phyloP scores from a whole-genome alignment of 1,284 basidiomycete species.

The Trichosporon ovoides region DNA sequence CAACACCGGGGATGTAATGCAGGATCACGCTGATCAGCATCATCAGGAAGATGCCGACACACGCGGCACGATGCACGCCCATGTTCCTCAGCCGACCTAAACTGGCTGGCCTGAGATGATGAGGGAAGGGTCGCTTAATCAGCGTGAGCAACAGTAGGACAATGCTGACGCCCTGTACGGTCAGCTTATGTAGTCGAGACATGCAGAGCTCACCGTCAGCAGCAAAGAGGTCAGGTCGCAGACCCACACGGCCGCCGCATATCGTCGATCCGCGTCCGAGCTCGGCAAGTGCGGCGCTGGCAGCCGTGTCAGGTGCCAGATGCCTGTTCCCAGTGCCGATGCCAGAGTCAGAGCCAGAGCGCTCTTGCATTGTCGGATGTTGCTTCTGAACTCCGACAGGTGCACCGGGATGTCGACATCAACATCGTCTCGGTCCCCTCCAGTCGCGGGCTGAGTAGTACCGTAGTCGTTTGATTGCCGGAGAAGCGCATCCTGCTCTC shows the following conservation, averaged over 20 bases:
- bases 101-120: constrained; percentile 12
- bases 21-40: constrained; percentile 5
- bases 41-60: constrained; percentile 14
- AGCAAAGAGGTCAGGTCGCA: background rate
- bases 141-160: constrained; percentile 15
- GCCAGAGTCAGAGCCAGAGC: background rate
- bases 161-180: constrained; percentile 4
- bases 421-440: background rate
- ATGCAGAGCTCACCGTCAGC: constrained; percentile 1
- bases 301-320: background rate
- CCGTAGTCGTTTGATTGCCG: background rate
- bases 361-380: constrained; percentile 6
- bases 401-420: constrained; percentile 1
- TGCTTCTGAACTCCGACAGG: background rate
- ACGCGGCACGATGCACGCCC: constrained; percentile 11
- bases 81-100: constrained; percentile 18
- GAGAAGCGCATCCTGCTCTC: background rate
- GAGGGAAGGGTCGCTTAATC: constrained; percentile 29
- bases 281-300: background rate
- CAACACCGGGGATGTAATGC: constrained; percentile 28
- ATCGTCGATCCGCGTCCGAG: background rate
- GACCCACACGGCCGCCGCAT: background rate
- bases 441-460: background rate
- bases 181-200: too few relatives aligned
- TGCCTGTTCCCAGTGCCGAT: background rate